Evolutionary conservation across 768 basidiomycete genomes (phyloP).

Genomic region (Hericium coralloides): DNA sequence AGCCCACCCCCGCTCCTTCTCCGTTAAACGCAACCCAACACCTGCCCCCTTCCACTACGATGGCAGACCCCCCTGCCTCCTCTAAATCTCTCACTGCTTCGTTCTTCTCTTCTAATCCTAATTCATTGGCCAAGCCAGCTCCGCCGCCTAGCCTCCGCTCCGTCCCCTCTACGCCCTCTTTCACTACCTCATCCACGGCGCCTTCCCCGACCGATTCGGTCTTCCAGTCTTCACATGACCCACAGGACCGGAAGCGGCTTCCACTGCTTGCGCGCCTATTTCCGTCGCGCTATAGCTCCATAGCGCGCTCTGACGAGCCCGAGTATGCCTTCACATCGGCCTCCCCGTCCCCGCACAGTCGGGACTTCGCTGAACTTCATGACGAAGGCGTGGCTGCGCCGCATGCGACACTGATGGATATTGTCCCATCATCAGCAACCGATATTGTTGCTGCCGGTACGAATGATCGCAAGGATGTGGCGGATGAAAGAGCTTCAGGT

Average conservation of each 20-base stretch:
- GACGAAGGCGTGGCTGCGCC: constrained; percentile 4
- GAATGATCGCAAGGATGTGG: not conserved
- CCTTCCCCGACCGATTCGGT: not conserved
- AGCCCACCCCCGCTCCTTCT: constrained; percentile 7
- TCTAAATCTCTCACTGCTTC: constrained; percentile 5
- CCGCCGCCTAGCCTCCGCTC: constrained; percentile 13
- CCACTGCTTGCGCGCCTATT: constrained; percentile 12
- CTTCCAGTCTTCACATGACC: not conserved
- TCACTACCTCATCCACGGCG: constrained; percentile 7
- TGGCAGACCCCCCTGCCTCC: constrained; percentile 4
- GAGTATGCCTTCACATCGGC: not conserved
- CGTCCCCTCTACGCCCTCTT: constrained; percentile 9
- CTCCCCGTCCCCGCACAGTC: not conserved
- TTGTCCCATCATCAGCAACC: not conserved
- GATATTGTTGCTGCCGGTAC: not conserved
- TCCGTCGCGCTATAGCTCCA: constrained; percentile 10
- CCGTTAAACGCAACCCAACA: not conserved
- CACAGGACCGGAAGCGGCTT: not conserved
- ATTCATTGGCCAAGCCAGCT: constrained; percentile 4
- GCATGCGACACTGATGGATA: not conserved
- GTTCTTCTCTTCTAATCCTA: not conserved
- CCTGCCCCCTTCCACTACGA: not conserved
- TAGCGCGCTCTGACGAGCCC: constrained; percentile 2
- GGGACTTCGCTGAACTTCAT: constrained; percentile 9
- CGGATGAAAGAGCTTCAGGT: too few relatives aligned